These are phyloP conservation scores for Fusarium sp. DNA, from an alignment of 2,329 filamentous ascomycete genomes.

Conservation along the genomic window DNA sequence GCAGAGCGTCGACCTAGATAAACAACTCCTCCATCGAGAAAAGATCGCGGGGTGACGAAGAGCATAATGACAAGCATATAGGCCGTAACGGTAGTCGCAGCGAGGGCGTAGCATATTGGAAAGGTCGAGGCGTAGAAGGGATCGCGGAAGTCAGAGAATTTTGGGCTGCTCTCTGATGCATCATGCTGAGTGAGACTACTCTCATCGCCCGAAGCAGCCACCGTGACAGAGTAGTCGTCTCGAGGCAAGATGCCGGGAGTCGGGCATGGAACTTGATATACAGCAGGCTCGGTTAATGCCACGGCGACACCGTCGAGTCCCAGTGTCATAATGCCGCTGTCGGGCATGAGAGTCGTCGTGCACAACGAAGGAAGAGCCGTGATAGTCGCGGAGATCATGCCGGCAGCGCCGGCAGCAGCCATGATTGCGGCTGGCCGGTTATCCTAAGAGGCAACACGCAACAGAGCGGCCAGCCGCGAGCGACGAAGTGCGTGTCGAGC, in stretches of 20 bases:
- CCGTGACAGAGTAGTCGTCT: conserved; percentile 51
- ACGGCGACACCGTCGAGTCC: conserved; percentile 64
- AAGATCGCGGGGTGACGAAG: conserved; percentile 93
- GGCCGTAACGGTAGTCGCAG: conserved; percentile 88
- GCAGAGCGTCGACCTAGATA: conserved; percentile 85
- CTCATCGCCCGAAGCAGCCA: conserved; percentile 56
- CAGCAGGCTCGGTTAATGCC: conserved; percentile 69
- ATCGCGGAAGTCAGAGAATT: conserved; percentile 77
- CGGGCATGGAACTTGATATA: conserved; percentile 62
- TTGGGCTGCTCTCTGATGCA: conserved; percentile 50
- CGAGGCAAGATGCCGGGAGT: conserved; percentile 42
- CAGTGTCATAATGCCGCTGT: conserved; percentile 63
- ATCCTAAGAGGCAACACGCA: conserved; percentile 37
- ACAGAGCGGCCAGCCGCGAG: conserved; percentile 48
- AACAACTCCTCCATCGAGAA: conserved; percentile 86
- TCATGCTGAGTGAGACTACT: conserved; percentile 51
- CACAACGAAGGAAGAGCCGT: conserved; percentile 54
- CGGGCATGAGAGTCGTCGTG: conserved; percentile 59
- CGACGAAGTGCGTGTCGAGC: conserved; percentile 42
- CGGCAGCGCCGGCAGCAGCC: conserved; percentile 39
- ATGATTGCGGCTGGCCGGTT: conserved; percentile 47
- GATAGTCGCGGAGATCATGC: conserved; percentile 45
- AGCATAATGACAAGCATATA: conserved; percentile 96
- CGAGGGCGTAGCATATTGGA: conserved; percentile 92
- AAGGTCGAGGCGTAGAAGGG: conserved; percentile 96